phyloP scores from a whole-genome alignment of 495 filamentous ascomycete species.

The Lindgomyces ingoldianus region DNA sequence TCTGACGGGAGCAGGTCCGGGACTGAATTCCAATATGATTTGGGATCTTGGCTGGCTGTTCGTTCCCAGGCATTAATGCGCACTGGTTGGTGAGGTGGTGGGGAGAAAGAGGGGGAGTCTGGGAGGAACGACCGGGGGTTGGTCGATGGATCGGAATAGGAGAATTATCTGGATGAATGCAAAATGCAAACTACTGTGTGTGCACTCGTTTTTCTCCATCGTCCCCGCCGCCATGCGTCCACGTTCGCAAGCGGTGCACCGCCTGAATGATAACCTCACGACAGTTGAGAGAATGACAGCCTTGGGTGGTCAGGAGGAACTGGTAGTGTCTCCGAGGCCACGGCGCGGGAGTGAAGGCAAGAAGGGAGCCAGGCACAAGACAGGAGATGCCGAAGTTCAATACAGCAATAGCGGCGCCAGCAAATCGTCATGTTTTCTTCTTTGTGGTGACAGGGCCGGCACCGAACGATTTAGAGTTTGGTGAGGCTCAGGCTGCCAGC shows the following conservation, averaged over 20 bases:
- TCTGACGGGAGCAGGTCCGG: not conserved
- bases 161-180: slow-evolving; percentile 8
- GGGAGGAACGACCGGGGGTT: not conserved
- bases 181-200: not conserved
- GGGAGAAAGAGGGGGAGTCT: not conserved
- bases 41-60: too few relatives aligned
- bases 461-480: slow-evolving; percentile 6
- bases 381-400: too few relatives aligned
- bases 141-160: not conserved
- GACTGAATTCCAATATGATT: too few relatives aligned
- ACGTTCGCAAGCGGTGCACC: too few relatives aligned
- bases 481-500: slow-evolving; percentile 13
- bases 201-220: too few relatives aligned
- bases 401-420: not conserved
- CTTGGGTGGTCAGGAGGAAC: too few relatives aligned
- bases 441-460: not conserved
- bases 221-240: too few relatives aligned
- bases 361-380: too few relatives aligned
- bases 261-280: too few relatives aligned
- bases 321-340: too few relatives aligned
- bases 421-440: not conserved
- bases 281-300: too few relatives aligned
- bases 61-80: not conserved
- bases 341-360: too few relatives aligned
- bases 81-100: not conserved